These are phyloP conservation scores for Lagenidium giganteum DNA, from an alignment of 352 stramenopile genomes.

Conservation along the genomic window DNA sequence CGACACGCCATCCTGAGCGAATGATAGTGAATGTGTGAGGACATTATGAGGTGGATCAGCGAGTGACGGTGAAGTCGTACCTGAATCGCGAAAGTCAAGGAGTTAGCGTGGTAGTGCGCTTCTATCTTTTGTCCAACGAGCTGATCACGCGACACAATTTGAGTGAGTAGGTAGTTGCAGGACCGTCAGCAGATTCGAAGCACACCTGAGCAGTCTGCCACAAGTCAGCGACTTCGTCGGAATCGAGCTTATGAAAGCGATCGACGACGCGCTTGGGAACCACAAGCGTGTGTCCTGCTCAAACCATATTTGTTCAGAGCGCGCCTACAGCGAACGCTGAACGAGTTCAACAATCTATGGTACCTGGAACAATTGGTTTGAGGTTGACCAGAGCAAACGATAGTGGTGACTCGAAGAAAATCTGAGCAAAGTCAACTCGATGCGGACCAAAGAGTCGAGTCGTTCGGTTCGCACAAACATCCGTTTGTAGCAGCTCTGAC, in stretches of 20 bases:
- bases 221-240: constrained; percentile 86
- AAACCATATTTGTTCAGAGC: too few species aligned
- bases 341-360: background rate
- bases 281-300: constrained; percentile 86
- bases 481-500: constrained; percentile 8
- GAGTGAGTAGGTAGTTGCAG: background rate
- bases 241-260: constrained; percentile 69
- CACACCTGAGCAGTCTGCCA: constrained; percentile 79
- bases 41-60: too few species aligned
- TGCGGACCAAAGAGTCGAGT: constrained; percentile 48
- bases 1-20: constrained; percentile 64
- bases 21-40: background rate
- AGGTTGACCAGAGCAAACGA: constrained; percentile 90
- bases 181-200: background rate
- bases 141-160: constrained; percentile 9
- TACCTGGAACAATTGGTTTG: constrained; percentile 89
- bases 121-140: constrained; percentile 72
- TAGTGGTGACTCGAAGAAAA: constrained; percentile 53
- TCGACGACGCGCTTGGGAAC: constrained; percentile 72
- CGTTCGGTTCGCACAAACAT: constrained; percentile 31
- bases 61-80: constrained; percentile 9
- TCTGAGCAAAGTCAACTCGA: constrained; percentile 31
- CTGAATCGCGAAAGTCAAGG: constrained; percentile 92
- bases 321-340: background rate
- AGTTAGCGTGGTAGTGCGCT: constrained; percentile 55